phyloP scores from a whole-genome alignment of 768 basidiomycete genomes.

The Agrocybe praecox region DNA sequence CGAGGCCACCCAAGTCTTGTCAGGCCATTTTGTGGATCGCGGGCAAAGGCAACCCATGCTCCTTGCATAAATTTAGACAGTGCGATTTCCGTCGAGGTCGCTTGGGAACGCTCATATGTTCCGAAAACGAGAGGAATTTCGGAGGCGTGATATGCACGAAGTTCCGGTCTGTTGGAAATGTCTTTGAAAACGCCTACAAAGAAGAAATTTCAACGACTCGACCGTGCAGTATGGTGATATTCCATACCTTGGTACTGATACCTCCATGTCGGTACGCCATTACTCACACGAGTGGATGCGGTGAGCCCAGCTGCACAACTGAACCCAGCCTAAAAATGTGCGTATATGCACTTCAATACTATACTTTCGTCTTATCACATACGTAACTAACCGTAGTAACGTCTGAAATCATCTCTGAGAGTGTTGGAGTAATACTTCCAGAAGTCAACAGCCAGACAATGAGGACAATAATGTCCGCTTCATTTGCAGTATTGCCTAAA shows the following conservation, averaged over 20 bases:
- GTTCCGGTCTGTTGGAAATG: constrained; percentile 30
- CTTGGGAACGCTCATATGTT: constrained; percentile 24
- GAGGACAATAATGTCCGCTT: constrained; percentile 35
- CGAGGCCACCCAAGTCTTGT: constrained; percentile 20
- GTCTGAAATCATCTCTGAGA: constrained; percentile 30
- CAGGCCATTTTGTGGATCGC: constrained; percentile 34
- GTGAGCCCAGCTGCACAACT: constrained; percentile 30
- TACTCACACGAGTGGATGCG: constrained; percentile 24
- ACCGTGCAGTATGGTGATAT: neutral
- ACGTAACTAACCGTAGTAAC: constrained; percentile 26
- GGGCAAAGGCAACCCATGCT: constrained; percentile 44
- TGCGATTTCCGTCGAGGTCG: constrained; percentile 22
- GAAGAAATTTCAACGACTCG: neutral
- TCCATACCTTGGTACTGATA: constrained; percentile 27
- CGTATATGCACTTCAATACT: neutral
- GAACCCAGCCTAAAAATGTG: constrained; percentile 19
- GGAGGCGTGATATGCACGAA: constrained; percentile 39
- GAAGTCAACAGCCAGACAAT: constrained; percentile 23
- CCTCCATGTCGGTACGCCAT: constrained; percentile 28
- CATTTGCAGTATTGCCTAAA: constrained; percentile 29
- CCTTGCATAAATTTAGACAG: constrained; percentile 35
- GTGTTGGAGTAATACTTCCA: constrained; percentile 25
- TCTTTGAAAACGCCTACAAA: constrained; percentile 32
- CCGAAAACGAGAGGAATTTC: constrained; percentile 43
- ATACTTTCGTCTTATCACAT: neutral